Conservation (phyloP, 345 rosid species). For the Citrus cavaleriei region DNA sequence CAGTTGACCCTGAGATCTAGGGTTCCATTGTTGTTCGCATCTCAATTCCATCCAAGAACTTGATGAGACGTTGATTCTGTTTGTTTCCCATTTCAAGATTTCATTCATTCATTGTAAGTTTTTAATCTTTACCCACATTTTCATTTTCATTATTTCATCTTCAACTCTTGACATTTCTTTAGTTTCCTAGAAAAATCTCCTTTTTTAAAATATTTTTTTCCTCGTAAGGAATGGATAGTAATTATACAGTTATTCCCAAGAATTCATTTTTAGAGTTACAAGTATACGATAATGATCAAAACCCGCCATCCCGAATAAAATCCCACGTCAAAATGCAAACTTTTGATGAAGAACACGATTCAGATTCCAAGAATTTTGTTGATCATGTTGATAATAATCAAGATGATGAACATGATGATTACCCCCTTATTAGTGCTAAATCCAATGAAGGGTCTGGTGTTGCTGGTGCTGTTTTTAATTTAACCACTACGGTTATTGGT, state of each 20-base stretch:
- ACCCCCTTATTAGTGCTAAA: constrained; percentile 28
- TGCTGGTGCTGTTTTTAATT: constrained; percentile 87
- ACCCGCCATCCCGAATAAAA: constrained; percentile 23
- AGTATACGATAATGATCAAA: constrained; percentile 28
- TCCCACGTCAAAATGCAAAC: constrained; percentile 38
- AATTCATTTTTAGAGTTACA: constrained; percentile 57
- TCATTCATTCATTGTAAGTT: not conserved
- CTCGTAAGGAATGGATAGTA: constrained; percentile 49
- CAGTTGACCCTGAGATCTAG: constrained; percentile 12
- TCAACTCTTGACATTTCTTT: not conserved
- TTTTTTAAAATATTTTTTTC: not conserved
- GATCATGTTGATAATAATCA: constrained; percentile 26
- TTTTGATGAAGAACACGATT: constrained; percentile 38
- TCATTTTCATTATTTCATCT: not conserved
- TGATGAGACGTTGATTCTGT: not conserved
- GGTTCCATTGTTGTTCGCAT: not conserved
- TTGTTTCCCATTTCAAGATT: not conserved
- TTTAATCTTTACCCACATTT: not conserved
- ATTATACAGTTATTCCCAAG: constrained; percentile 59
- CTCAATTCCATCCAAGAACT: not conserved
- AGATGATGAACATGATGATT: constrained; percentile 39
- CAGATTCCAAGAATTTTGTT: constrained; percentile 20
- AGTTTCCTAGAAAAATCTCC: not conserved
- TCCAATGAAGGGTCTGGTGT: constrained; percentile 48
- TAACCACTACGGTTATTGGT: constrained; percentile 83